Percentiles rank a stretch among this genome's conserved stretches.
Evolutionary conservation across 2,329 filamentous ascomycete species (phyloP).

Genomic region (Botrytis sinoallii): DNA sequence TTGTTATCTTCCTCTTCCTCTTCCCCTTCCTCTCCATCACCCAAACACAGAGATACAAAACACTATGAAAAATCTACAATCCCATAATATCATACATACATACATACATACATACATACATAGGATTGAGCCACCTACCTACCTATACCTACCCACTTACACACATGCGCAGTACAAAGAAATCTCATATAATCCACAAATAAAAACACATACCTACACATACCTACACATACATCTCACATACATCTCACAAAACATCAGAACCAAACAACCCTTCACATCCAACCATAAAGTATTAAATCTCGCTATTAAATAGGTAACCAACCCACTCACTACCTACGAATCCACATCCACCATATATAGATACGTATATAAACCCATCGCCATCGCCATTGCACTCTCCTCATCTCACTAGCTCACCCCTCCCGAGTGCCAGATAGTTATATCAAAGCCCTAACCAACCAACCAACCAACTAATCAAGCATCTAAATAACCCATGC

Average conservation of each 20-base stretch:
- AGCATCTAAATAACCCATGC: not conserved
- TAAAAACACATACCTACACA: not conserved
- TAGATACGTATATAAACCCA: not conserved
- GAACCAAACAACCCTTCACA: not conserved
- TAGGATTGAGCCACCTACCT: too few species aligned
- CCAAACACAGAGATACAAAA: too few species aligned
- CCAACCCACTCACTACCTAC: not conserved
- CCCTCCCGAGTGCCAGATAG: not conserved
- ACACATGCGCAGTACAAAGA: not conserved
- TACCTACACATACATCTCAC: not conserved
- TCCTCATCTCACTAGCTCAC: not conserved
- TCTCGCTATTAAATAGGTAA: conserved; percentile 4
- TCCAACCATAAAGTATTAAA: not conserved
- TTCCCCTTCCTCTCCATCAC: too few species aligned
- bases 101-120: too few species aligned
- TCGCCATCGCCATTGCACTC: not conserved
- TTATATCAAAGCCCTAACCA: not conserved
- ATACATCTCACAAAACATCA: not conserved
- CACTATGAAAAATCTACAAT: too few species aligned
- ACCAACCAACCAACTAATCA: not conserved
- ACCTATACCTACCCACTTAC: too few species aligned
- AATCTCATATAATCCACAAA: too few species aligned
- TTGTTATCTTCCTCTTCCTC: too few species aligned
- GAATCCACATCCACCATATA: not conserved
- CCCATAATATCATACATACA: too few species aligned